These are phyloP conservation scores for Beverwykella pulmonaria DNA, from an alignment of 495 filamentous ascomycete species.

Conservation along the genomic window DNA sequence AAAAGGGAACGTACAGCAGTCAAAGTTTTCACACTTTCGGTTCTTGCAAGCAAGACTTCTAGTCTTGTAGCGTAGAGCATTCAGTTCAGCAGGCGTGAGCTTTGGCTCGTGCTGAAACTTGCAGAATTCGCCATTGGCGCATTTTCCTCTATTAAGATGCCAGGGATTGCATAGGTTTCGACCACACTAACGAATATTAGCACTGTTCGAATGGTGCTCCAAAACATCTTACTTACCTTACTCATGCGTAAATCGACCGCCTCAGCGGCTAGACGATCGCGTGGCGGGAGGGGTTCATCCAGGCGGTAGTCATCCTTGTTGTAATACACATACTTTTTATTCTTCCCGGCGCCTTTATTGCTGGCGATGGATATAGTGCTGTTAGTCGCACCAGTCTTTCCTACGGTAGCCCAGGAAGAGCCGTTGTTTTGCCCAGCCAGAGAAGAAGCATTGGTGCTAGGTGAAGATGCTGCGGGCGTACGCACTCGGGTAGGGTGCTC, in stretches of 20 bases:
- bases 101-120: slow-evolving; percentile 43
- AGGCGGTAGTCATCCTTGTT: slow-evolving; percentile 44
- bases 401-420: slow-evolving; percentile 42
- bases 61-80: slow-evolving; percentile 44
- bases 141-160: slow-evolving; percentile 44
- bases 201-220: not conserved
- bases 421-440: not conserved
- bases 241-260: slow-evolving; percentile 38
- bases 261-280: slow-evolving; percentile 31
- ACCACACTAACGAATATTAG: slow-evolving; percentile 4
- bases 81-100: slow-evolving; percentile 36
- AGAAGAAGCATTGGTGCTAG: slow-evolving; percentile 12
- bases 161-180: slow-evolving; percentile 46
- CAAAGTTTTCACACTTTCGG: slow-evolving; percentile 37
- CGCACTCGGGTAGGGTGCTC: not conserved
- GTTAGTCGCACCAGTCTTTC: slow-evolving; percentile 39
- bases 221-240: not conserved
- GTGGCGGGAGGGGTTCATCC: slow-evolving; percentile 38
- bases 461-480: not conserved
- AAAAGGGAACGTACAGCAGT: slow-evolving; percentile 39
- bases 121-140: slow-evolving; percentile 39
- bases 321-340: slow-evolving; percentile 37
- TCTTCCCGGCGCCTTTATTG: slow-evolving; percentile 30
- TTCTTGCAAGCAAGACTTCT: slow-evolving; percentile 26
- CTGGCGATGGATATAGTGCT: slow-evolving; percentile 40